Evolutionary conservation across 371 early-diverging fungal genomes (phyloP), one percentile per base, ranked within the genome.

Genomic region (Umbelopsis sp.): DNA sequence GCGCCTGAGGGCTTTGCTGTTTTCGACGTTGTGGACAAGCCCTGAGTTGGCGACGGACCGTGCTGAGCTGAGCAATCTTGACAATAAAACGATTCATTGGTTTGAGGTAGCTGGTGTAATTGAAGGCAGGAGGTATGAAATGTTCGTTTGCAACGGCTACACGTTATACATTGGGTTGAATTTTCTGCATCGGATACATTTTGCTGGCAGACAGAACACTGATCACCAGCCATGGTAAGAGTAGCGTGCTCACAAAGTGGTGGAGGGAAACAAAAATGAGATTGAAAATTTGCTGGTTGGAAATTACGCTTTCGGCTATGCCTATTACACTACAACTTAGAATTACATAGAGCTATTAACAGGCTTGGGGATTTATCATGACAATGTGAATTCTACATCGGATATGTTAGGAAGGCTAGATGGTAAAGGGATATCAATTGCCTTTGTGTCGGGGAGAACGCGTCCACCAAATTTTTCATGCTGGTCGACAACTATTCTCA

Each of bases 111-210:
- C 7, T 80, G 74, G 5, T 72, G 71, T 50, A 91, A 71, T 29
- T 80, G 79, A n/a, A 89, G 75, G 78, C 93, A 92, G 4, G 74
- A 69, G 16, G 86, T 81, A 70, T 92, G 93, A 72, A 86, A 89
- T 92, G 92, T 91, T 2, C 72, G 79, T 35, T 82, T 73, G 71
- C 93, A 93, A 29, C 79, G 78, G 72, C 90, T 89, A 69, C 93
- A 93, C 68, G 87, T 86, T 48, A 93, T 74, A 91, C 92, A 91
- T 8, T 50, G 74, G 41, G n/a, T 66, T 18, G 44, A 29, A 3
- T 18, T 35, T 20, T 18, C n/a, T 4, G 64, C 18, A 63, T 69
- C 37, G 64, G 72, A 37, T 66, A 48, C 48, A 20, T 48, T 46
- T 48, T 74, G 18, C 37, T 72, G 73, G 24, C 77, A 77, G 11